A percentile compares a stretch with the other conserved stretches of the same genome.
Conservation (phyloP, 2,329 filamentous ascomycete species). For the Graphiopsis chlorocephala region DNA sequence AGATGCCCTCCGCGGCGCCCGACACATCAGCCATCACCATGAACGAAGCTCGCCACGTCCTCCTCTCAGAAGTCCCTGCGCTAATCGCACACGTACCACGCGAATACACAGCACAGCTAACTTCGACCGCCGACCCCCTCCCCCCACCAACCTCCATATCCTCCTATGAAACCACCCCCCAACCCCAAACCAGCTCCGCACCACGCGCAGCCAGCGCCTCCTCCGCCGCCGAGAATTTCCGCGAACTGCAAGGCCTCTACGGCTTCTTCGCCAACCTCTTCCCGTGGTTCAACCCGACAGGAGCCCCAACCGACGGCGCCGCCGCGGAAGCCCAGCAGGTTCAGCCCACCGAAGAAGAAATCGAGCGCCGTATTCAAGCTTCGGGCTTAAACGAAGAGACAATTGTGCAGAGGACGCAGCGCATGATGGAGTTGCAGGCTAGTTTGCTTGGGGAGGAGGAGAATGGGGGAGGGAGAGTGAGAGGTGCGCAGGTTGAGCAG, state of each 20-base stretch:
- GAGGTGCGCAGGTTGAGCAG: not conserved
- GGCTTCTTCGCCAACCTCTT: slow-evolving; percentile 31
- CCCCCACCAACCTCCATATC: slow-evolving; percentile 58
- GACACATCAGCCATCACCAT: slow-evolving; percentile 42
- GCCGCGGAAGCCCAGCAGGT: slow-evolving; percentile 12
- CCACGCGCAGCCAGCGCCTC: slow-evolving; percentile 13
- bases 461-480: not conserved
- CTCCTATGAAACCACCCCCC: slow-evolving; percentile 24
- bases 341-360: slow-evolving; percentile 27
- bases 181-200: not conserved
- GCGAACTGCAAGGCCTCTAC: slow-evolving; percentile 29
- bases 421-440: slow-evolving; percentile 29
- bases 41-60: slow-evolving; percentile 70
- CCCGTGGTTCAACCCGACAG: slow-evolving; percentile 27
- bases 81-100: slow-evolving; percentile 69
- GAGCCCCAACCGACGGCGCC: slow-evolving; percentile 11
- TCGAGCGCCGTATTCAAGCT: slow-evolving; percentile 28
- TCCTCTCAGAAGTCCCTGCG: slow-evolving; percentile 70
- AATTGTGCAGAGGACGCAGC: slow-evolving; percentile 27
- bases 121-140: slow-evolving; percentile 78
- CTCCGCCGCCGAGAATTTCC: slow-evolving; percentile 21
- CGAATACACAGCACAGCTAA: slow-evolving; percentile 60
- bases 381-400: slow-evolving; percentile 27
- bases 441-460: slow-evolving; percentile 24
- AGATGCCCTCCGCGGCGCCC: slow-evolving; percentile 42